Conservation (phyloP, 495 filamentous ascomycete genomes). For the Xylaria nigripes region DNA sequence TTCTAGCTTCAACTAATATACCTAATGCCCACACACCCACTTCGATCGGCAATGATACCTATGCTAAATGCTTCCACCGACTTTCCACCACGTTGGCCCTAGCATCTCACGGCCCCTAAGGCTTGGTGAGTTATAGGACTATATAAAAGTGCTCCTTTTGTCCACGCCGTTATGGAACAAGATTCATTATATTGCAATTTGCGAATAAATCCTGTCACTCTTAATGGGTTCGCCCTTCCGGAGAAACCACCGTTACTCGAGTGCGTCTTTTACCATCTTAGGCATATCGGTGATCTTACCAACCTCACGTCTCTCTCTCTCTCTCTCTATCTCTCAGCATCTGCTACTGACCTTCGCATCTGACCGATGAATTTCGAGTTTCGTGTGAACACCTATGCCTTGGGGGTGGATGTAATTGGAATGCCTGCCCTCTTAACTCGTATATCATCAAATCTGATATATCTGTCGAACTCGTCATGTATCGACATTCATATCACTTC, state of each 20-base stretch:
- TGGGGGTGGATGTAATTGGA: neutral
- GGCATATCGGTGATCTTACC: neutral
- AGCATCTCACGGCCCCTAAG: neutral
- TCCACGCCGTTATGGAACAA: neutral
- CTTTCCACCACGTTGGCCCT: neutral
- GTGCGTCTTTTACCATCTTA: neutral
- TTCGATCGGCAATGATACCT: neutral
- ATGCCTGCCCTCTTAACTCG: neutral
- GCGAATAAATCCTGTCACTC: neutral
- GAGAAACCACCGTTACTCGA: neutral
- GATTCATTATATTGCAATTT: neutral
- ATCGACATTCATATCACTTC: neutral
- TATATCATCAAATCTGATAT: neutral
- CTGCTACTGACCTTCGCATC: neutral
- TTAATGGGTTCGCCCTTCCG: neutral
- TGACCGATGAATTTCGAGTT: neutral
- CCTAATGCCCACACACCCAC: neutral
- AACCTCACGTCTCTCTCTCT: too few species aligned
- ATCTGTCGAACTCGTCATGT: neutral
- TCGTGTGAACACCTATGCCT: neutral
- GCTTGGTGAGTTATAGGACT: neutral
- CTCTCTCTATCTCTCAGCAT: neutral
- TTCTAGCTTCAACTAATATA: constrained; percentile 1
- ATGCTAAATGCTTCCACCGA: neutral
- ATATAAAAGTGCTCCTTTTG: neutral